These are phyloP conservation scores for Barnettozyma sp. DNA, from an alignment of 805 yeast genomes.

Conservation along the genomic window DNA sequence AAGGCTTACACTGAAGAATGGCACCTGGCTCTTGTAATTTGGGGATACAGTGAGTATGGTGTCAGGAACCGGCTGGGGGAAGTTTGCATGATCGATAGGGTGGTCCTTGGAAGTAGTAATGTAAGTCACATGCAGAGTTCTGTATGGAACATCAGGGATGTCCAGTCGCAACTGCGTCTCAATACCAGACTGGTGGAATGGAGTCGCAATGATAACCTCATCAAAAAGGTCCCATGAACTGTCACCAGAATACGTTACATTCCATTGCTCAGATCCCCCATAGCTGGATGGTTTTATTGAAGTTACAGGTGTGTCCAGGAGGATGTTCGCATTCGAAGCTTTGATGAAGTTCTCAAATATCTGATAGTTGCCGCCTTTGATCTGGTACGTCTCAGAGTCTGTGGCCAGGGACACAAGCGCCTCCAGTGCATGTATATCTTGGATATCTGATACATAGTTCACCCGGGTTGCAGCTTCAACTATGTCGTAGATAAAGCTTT, in stretches of 20 bases:
- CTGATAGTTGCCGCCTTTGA: slow-evolving; percentile 40
- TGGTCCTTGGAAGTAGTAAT: slow-evolving; percentile 23
- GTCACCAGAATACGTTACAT: slow-evolving; percentile 8
- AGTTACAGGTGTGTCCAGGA: slow-evolving; percentile 27
- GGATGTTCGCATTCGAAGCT: slow-evolving; percentile 28
- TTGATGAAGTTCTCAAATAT: slow-evolving; percentile 36
- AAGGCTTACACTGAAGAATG: slow-evolving; percentile 32
- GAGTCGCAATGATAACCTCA: slow-evolving; percentile 40
- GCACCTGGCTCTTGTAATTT: slow-evolving; percentile 6
- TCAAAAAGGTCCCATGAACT: slow-evolving; percentile 27
- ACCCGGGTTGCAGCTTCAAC: slow-evolving; percentile 37
- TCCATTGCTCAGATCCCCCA: no score
- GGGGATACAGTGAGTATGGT: slow-evolving; percentile 18
- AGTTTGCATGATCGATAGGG: slow-evolving; percentile 17
- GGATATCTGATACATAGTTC: slow-evolving; percentile 37
- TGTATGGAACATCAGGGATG: slow-evolving; percentile 29
- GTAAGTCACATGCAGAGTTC: slow-evolving; percentile 34
- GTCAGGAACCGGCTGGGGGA: slow-evolving; percentile 22
- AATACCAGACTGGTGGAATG: slow-evolving; percentile 29
- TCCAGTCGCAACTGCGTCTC: slow-evolving; percentile 9
- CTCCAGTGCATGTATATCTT: slow-evolving; percentile 38
- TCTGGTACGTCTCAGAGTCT: slow-evolving; percentile 24
- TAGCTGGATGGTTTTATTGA: slow-evolving; percentile 12
- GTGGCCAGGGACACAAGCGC: slow-evolving; percentile 36
- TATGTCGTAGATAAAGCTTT: slow-evolving; percentile 25